These are phyloP conservation scores for Rhexocercosporidium sp. DNA, from an alignment of 2,329 filamentous ascomycete species.

Conservation along the genomic window DNA sequence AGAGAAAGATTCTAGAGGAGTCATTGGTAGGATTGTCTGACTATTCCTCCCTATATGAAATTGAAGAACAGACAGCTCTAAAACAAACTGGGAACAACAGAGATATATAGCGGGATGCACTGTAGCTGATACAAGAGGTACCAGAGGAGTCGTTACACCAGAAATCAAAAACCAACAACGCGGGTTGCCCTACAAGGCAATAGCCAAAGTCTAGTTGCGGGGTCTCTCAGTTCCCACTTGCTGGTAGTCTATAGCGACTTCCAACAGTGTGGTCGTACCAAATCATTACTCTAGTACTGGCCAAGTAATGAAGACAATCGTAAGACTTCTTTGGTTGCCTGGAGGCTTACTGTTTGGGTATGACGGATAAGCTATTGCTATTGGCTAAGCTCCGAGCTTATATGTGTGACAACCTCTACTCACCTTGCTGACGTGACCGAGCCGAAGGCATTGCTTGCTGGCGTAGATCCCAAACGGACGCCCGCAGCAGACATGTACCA, in stretches of 20 bases:
- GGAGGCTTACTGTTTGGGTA: background rate
- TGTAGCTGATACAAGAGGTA: background rate
- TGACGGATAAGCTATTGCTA: background rate
- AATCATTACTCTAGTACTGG: background rate
- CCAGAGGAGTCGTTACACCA: background rate
- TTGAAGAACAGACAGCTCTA: background rate
- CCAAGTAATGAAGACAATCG: background rate
- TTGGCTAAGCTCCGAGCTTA: slow-evolving; percentile 1
- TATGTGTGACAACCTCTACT: background rate
- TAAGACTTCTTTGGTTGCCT: background rate
- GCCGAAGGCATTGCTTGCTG: background rate
- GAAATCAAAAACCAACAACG: background rate
- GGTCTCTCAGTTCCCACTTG: slow-evolving; percentile 1
- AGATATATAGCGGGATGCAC: background rate
- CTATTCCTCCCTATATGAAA: background rate
- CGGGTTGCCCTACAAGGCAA: background rate
- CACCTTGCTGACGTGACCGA: background rate
- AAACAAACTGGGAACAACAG: background rate
- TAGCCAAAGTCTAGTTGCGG: background rate
- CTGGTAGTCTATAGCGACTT: background rate
- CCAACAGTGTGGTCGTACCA: background rate
- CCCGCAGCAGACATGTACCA: background rate
- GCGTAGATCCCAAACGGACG: background rate
- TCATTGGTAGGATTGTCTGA: background rate
- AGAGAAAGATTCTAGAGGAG: slow-evolving; percentile 7